Conservation (phyloP, 495 filamentous ascomycete species). For the Tuber calosporum region DNA sequence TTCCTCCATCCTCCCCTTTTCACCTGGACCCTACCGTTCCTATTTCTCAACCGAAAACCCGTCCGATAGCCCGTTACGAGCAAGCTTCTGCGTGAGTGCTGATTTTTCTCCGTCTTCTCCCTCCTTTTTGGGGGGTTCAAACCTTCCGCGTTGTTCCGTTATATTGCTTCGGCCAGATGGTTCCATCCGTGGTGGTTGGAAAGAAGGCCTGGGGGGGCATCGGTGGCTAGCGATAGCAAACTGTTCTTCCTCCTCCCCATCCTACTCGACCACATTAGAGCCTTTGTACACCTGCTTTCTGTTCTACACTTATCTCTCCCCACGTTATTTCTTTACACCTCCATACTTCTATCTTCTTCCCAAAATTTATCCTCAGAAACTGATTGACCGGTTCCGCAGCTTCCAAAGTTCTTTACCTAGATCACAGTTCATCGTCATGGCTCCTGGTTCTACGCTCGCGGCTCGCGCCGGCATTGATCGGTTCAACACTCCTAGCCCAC, state of each 20-base stretch:
- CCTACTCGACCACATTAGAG: not conserved
- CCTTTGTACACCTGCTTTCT: not conserved
- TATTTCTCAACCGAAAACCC: not conserved
- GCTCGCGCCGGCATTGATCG: slow-evolving; percentile 22
- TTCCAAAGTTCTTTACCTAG: not conserved
- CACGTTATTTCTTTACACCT: not conserved
- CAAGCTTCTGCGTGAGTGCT: not conserved
- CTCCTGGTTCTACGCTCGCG: slow-evolving; percentile 10
- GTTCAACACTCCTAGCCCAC: slow-evolving; percentile 62
- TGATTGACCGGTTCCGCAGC: not conserved
- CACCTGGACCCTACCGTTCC: not conserved
- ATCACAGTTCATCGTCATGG: slow-evolving; percentile 8
- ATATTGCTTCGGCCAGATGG: not conserved
- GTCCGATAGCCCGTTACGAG: not conserved
- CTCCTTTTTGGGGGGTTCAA: not conserved
- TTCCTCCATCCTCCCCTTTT: not conserved
- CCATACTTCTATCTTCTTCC: not conserved
- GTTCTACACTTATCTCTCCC: not conserved
- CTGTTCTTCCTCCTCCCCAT: not conserved
- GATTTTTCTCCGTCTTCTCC: not conserved
- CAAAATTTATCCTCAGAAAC: not conserved
- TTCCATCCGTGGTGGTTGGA: not conserved
- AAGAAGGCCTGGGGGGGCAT: not conserved
- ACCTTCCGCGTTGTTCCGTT: not conserved
- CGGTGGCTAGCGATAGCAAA: not conserved